Conservation (phyloP, 352 stramenopile species). For the Phytophthora pinifolia region DNA sequence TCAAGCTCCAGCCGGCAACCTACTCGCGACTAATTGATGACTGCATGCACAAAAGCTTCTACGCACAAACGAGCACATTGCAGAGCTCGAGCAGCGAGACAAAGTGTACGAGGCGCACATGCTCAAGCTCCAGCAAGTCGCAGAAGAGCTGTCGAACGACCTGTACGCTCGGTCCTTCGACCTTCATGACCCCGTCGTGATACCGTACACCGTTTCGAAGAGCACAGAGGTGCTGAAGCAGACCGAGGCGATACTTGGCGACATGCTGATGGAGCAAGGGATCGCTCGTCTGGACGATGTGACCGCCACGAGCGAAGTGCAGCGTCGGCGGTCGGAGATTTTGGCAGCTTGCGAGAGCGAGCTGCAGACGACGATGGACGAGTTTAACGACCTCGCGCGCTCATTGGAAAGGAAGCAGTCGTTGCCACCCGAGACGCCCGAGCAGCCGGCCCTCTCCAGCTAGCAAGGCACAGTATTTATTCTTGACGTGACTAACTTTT, state of each 20-base stretch:
- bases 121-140: constrained; percentile 36
- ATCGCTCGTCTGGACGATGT: constrained; percentile 33
- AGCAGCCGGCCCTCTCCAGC: constrained; percentile 1
- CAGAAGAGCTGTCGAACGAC: constrained; percentile 27
- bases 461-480: constrained; percentile 21
- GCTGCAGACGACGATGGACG: constrained; percentile 49
- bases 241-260: constrained; percentile 48
- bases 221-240: constrained; percentile 61
- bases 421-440: neutral
- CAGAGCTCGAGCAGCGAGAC: constrained; percentile 46
- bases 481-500: constrained; percentile 1
- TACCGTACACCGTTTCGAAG: constrained; percentile 34
- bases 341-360: constrained; percentile 65
- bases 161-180: constrained; percentile 26
- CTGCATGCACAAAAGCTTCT: constrained; percentile 30
- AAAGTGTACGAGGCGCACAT: constrained; percentile 53
- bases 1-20: neutral
- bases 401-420: constrained; percentile 31
- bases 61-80: constrained; percentile 46
- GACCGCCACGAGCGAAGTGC: constrained; percentile 36
- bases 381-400: constrained; percentile 56
- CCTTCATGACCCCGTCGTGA: constrained; percentile 18
- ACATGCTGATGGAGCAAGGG: constrained; percentile 45
- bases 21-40: neutral
- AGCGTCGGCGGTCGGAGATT: constrained; percentile 56